These are phyloP conservation scores for Metschnikowia shivogae DNA, from an alignment of 805 yeast species.

Conservation along the genomic window DNA sequence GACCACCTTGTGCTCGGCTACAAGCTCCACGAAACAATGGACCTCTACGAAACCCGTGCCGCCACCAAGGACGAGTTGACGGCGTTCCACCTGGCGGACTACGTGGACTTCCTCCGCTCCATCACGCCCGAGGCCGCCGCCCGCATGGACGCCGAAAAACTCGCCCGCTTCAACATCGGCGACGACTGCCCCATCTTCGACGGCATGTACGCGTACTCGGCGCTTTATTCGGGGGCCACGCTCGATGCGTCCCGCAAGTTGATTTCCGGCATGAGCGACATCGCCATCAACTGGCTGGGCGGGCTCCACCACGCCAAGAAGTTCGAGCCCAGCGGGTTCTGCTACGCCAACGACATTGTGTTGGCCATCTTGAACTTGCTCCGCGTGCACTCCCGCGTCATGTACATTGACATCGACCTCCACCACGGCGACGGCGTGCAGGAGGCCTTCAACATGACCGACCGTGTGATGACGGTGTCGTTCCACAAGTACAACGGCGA, in stretches of 20 bases:
- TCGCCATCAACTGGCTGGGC: conserved; percentile 95
- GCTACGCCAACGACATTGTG: conserved; percentile 93
- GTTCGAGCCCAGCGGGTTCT: conserved; percentile 90
- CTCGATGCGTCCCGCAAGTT: conserved; percentile 88
- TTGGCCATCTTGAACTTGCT: conserved; percentile 79
- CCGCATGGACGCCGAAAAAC: conserved; percentile 52
- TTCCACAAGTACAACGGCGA: conserved; percentile 93
- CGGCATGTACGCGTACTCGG: conserved; percentile 87
- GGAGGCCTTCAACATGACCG: conserved; percentile 93
- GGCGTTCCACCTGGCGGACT: conserved; percentile 85
- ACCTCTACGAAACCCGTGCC: conserved; percentile 73
- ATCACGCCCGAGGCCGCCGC: conserved; percentile 72
- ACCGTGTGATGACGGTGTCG: conserved; percentile 93
- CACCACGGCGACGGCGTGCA: conserved; percentile 99
- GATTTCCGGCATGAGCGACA: conserved; percentile 82
- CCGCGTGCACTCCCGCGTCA: conserved; percentile 85
- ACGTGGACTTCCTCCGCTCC: conserved; percentile 67
- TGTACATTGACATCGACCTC: conserved; percentile 90
- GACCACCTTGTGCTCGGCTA: conserved; percentile 86
- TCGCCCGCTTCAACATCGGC: conserved; percentile 78
- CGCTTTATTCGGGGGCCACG: conserved; percentile 89
- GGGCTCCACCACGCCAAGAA: conserved; percentile 97
- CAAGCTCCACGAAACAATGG: conserved; percentile 86
- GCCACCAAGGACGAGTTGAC: conserved; percentile 79
- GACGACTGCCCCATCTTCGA: conserved; percentile 95